These are phyloP conservation scores for Sugiyamaella chiloensis DNA, from an alignment of 805 yeast genomes.

Conservation along the genomic window DNA sequence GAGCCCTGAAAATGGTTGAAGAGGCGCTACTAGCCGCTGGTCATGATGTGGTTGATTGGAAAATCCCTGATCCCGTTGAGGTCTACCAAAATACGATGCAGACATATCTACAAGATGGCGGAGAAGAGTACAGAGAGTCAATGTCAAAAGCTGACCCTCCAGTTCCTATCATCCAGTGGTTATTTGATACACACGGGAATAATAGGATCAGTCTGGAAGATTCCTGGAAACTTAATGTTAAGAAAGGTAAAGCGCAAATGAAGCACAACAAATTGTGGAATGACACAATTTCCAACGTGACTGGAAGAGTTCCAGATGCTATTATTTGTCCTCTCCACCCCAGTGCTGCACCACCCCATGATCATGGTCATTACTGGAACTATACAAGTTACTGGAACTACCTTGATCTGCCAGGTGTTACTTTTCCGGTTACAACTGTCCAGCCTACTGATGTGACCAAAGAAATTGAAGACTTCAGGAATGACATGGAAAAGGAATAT, in stretches of 20 bases:
- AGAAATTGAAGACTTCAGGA: not conserved
- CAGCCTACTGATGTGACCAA: not conserved
- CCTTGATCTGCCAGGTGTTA: slow-evolving; percentile 62
- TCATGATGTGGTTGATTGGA: slow-evolving; percentile 29
- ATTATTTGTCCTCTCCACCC: slow-evolving; percentile 39
- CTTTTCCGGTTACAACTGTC: slow-evolving; percentile 25
- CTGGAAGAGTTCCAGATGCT: slow-evolving; percentile 7
- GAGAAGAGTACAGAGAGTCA: slow-evolving; percentile 50
- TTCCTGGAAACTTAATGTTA: slow-evolving; percentile 7
- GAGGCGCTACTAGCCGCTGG: slow-evolving; percentile 21
- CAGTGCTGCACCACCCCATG: slow-evolving; percentile 69
- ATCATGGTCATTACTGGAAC: slow-evolving; percentile 70
- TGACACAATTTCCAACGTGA: not conserved
- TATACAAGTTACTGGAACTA: slow-evolving; percentile 74
- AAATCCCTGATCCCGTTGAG: slow-evolving; percentile 26
- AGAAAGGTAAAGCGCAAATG: not conserved
- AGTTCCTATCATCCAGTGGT: slow-evolving; percentile 47
- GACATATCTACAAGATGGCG: slow-evolving; percentile 38
- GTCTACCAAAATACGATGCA: slow-evolving; percentile 30
- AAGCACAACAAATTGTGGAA: slow-evolving; percentile 10
- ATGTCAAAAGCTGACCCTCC: slow-evolving; percentile 68
- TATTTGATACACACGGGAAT: slow-evolving; percentile 44
- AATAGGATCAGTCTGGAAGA: slow-evolving; percentile 20
- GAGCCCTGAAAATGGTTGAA: slow-evolving; percentile 41
- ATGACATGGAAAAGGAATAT: not conserved